Evolutionary conservation across 805 yeast genomes (phyloP), one percentile per base, ranked within the genome.

Genomic region (Zygosaccharomyces lentus): DNA sequence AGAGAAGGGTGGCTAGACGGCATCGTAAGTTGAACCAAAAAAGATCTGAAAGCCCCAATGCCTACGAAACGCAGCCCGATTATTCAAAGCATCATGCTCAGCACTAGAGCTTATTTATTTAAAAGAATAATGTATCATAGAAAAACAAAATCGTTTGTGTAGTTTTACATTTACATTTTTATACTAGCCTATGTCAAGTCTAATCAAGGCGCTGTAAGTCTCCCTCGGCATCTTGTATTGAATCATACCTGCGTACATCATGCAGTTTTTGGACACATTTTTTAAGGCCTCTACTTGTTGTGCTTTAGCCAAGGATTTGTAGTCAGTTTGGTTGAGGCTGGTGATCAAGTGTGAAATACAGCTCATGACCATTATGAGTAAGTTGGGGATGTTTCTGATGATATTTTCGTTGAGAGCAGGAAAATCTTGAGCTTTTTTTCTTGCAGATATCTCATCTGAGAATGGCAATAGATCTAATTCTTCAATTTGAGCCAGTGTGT

Each of bases 161-260:
- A 19, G 29, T 5, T 9, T 17, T 38, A 19, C 16, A n/a, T 27
- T 27, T 23, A 38, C n/a, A 38, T 25, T 26, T 38, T 27, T 17
- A 29, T n/a, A 29, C 16, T 31, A 50, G 10, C 64, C 62, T 19
- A 72, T 68, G 61, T 86, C 95, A 47, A 86, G 66, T 50, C 75
- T 78, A 26, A 84, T 80, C 58, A 86, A 69, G 34, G 80, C 74
- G 54, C 86, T 80, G 62, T 85, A 87, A 0, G 87, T 82, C 56
- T 87, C 95, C 45, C 75, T 69, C 7, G 96, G 95, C 95, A 90
- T 87, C 62, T 84, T 82, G 67, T 86, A 89, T 67, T 87, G 95
- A 30, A 90, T 83, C 82, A 91, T 84, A 50, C 97, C 98, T 6
- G 97, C 96, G 64, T 84, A 91, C 2, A 90, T 80, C 89, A 90